phyloP scores from a whole-genome alignment of 805 yeast species.

The Lipomyces japonicus region DNA sequence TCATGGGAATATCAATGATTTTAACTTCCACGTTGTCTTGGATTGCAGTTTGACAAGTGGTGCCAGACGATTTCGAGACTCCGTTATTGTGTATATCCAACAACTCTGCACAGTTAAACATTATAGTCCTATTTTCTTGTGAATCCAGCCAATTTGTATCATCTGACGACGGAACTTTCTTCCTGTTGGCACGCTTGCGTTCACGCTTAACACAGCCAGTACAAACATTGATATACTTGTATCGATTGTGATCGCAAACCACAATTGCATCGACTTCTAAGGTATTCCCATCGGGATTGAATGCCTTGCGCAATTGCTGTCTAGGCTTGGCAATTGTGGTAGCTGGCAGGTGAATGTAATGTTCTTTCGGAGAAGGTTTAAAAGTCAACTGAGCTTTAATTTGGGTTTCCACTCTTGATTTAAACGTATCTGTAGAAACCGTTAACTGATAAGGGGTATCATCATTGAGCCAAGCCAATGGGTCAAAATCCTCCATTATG shows the following conservation, averaged over 20 bases:
- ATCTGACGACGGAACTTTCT: slow-evolving; percentile 73
- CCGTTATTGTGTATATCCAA: slow-evolving; percentile 48
- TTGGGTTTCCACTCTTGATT: slow-evolving; percentile 93
- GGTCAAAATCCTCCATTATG: slow-evolving; percentile 24
- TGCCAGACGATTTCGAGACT: slow-evolving; percentile 11
- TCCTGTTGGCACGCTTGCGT: slow-evolving; percentile 86
- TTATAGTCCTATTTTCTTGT: slow-evolving; percentile 73
- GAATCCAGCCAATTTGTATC: slow-evolving; percentile 78
- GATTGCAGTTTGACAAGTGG: not conserved
- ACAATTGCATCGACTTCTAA: slow-evolving; percentile 69
- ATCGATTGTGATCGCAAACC: slow-evolving; percentile 48
- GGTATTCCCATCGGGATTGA: slow-evolving; percentile 31
- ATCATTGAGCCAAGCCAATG: slow-evolving; percentile 34
- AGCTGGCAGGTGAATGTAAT: slow-evolving; percentile 72
- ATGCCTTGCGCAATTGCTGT: slow-evolving; percentile 52
- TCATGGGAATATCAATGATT: slow-evolving; percentile 52
- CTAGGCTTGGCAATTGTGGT: slow-evolving; percentile 86
- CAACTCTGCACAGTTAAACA: slow-evolving; percentile 87
- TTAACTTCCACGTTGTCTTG: slow-evolving; percentile 32
- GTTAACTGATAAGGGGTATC: slow-evolving; percentile 18
- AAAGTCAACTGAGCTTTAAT: slow-evolving; percentile 68
- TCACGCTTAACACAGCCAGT: slow-evolving; percentile 87
- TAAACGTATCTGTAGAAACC: slow-evolving; percentile 64
- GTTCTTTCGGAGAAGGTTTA: slow-evolving; percentile 73
- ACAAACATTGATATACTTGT: slow-evolving; percentile 70